Evolutionary conservation across 169 alveolate species (phyloP).

Genomic region (Plasmodium chabaudi): DNA sequence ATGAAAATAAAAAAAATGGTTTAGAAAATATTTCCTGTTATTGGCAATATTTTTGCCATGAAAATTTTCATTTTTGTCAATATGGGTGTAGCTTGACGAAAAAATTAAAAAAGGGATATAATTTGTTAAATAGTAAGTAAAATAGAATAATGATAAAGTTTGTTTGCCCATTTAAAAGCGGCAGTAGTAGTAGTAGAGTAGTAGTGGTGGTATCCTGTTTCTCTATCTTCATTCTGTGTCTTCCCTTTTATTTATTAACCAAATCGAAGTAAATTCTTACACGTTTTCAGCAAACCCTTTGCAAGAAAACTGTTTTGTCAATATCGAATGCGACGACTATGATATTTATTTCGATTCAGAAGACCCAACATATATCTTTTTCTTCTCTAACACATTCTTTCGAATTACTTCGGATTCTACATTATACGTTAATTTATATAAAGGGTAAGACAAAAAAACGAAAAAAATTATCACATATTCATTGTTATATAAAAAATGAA

Average conservation of each 20-base stretch:
- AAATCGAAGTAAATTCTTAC: neutral
- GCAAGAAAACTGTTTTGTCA: constrained; percentile 28
- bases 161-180: neutral
- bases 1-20: constrained; percentile 5
- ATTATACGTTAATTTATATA: constrained; percentile 30
- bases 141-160: neutral
- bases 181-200: no score
- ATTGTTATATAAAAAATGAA: neutral
- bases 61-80: constrained; percentile 31
- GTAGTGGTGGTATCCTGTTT: no score
- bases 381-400: constrained; percentile 45
- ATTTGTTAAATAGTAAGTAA: constrained; percentile 50
- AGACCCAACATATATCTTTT: constrained; percentile 21
- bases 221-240: no score
- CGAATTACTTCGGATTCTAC: constrained; percentile 45
- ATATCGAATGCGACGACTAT: constrained; percentile 45
- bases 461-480: neutral
- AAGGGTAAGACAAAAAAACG: constrained; percentile 11
- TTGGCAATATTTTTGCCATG: constrained; percentile 58
- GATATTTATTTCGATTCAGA: constrained; percentile 62
- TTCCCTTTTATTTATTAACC: neutral
- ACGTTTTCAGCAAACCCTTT: constrained; percentile 22
- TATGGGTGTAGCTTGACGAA: constrained; percentile 60
- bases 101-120: constrained; percentile 39
- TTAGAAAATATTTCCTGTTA: constrained; percentile 33